Percentiles rank a stretch among this genome's conserved stretches.
phyloP scores from a whole-genome alignment of 2,329 filamentous ascomycete genomes.

The Fusarium metavorans region DNA sequence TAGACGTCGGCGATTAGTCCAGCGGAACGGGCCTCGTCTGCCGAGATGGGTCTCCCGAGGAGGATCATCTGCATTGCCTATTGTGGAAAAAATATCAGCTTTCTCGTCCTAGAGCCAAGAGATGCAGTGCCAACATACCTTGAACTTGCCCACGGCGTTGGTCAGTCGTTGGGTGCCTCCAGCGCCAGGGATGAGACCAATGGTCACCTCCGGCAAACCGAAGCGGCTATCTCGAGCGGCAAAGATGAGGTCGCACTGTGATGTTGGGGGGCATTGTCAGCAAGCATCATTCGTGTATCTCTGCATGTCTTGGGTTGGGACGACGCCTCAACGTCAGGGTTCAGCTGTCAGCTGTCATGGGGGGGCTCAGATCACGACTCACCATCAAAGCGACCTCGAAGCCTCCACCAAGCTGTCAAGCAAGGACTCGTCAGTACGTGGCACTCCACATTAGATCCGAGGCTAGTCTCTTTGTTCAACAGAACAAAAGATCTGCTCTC shows the following conservation, averaged over 20 bases:
- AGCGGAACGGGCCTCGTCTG: conserved; percentile 41
- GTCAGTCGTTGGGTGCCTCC: conserved; percentile 57
- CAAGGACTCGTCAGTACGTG: conserved; percentile 5
- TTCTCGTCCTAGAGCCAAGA: background rate
- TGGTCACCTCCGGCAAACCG: conserved; percentile 54
- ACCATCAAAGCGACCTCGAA: conserved; percentile 63
- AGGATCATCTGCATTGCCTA: conserved; percentile 52
- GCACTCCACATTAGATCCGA: conserved; percentile 2
- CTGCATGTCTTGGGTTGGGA: background rate
- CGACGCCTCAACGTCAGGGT: conserved; percentile 4
- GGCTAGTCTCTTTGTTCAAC: background rate
- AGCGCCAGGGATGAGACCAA: conserved; percentile 56
- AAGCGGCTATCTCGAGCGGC: conserved; percentile 52
- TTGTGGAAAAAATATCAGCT: background rate
- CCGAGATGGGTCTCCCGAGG: conserved; percentile 43
- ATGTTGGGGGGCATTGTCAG: background rate
- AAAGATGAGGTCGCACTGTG: conserved; percentile 55
- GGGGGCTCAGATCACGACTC: conserved; percentile 28
- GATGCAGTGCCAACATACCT: conserved; percentile 39
- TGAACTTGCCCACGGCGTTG: conserved; percentile 55
- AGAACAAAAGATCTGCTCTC: background rate
- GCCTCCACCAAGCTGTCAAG: conserved; percentile 60
- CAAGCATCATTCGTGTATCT: background rate
- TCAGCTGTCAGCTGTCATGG: background rate
- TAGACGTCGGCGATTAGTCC: conserved; percentile 46